Base-by-base conservation (phyloP, 768 basidiomycete genomes). In the Gautieria morchelliformis region DNA sequence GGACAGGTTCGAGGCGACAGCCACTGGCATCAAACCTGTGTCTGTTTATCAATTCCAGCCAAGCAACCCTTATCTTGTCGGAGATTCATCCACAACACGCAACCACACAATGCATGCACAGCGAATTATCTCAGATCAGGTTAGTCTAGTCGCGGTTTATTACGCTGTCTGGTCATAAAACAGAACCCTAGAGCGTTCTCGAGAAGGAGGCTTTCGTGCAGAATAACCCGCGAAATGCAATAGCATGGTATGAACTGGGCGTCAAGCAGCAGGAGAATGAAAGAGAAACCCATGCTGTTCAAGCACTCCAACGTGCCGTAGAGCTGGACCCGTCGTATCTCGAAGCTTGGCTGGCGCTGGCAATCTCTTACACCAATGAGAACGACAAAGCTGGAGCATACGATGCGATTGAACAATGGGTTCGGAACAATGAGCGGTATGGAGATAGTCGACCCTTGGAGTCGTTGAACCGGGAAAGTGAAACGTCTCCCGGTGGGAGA, bases 191-290 rank as follows among this genome's bases (percentile, higher is more conserved):
- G 93, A 87, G 79, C 62, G 83, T 97, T 9, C 74, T 97, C 32
- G 87, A 93, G 67, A 75, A 92, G 12, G 95, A 99, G 72, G 95
- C 95, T 7, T 78, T 78, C 24, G 93, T 95, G 14, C 90, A 95
- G 66, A 79, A 78, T 41, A 80, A 93, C 63, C 83, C 85, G 60
- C 72, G 68, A 9, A 79, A 88, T 63, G 83, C 88, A 4, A 62
- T 71, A 37, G 86, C 85, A 9, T 99, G 96, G 96, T 94, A 81
- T 66, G 81, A 87, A 62, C 84, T 98, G 51, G 96, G 96, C 24
- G 85, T 99, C 50, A 93, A 90, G 70, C 96, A 98, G 66, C 96
- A 99, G 69, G 94, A 96, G 71, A 96, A 94, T 67, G 96, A 99
- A 69, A 84, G 94, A 15, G 96, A 99, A 71, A 78, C 79, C 8